phyloP scores from a whole-genome alignment of 1,284 basidiomycete genomes.

The Sanguinoderma infundibulare region DNA sequence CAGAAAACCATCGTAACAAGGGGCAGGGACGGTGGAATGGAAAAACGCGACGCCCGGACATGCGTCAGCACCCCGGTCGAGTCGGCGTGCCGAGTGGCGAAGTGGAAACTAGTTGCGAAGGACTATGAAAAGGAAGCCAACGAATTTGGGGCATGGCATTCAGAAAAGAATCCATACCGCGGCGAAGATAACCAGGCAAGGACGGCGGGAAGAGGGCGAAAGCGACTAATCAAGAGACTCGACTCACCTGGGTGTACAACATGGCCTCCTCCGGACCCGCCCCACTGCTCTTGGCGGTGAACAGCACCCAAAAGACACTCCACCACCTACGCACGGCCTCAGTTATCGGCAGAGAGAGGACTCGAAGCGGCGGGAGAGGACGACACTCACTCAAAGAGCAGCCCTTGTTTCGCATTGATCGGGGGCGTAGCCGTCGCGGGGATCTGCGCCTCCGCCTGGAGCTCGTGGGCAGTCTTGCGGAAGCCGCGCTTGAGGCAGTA shows the following conservation, averaged over 20 bases:
- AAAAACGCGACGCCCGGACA: too few relatives aligned
- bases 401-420: constrained; percentile 80
- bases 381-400: constrained; percentile 75
- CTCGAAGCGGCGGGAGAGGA: neutral
- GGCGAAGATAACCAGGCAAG: too few relatives aligned
- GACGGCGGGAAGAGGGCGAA: neutral
- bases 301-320: constrained; percentile 86
- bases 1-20: too few relatives aligned
- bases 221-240: neutral
- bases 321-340: constrained; percentile 63
- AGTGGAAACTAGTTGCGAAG: too few relatives aligned
- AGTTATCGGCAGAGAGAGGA: neutral
- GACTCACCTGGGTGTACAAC: constrained; percentile 67
- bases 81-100: too few relatives aligned
- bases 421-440: constrained; percentile 63
- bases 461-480: constrained; percentile 66
- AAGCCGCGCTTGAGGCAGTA: constrained; percentile 82
- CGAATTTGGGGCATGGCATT: too few relatives aligned
- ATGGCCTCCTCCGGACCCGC: constrained; percentile 69
- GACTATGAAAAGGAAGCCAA: too few relatives aligned
- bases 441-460: constrained; percentile 67
- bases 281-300: constrained; percentile 73
- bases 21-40: too few relatives aligned
- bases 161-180: neutral
- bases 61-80: too few relatives aligned